Conservation (phyloP, 2,329 filamentous ascomycete species). For the Phoma sp. region DNA sequence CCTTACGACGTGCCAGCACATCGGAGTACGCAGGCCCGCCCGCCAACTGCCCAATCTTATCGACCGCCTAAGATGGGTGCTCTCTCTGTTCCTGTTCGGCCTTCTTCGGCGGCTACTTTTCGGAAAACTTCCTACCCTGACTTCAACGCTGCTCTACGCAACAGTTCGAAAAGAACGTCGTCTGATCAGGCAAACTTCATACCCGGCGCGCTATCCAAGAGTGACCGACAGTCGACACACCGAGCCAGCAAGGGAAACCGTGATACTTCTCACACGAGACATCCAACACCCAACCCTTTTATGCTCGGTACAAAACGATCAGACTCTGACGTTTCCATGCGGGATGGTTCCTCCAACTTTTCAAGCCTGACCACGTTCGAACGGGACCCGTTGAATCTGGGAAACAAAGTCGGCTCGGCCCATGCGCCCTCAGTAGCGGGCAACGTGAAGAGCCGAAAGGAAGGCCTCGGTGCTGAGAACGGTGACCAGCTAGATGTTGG, state of each 20-base stretch:
- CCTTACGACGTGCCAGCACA: neutral
- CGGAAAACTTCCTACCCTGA: slow-evolving; percentile 35
- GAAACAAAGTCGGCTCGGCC: slow-evolving; percentile 25
- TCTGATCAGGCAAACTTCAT: slow-evolving; percentile 7
- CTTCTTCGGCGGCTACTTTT: slow-evolving; percentile 33
- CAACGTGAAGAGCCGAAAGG: slow-evolving; percentile 37
- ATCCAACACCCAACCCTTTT: slow-evolving; percentile 34
- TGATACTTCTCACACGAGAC: slow-evolving; percentile 15
- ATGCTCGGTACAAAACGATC: slow-evolving; percentile 13
- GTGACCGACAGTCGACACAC: slow-evolving; percentile 6
- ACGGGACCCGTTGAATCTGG: neutral
- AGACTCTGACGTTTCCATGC: slow-evolving; percentile 32
- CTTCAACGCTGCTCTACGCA: slow-evolving; percentile 19
- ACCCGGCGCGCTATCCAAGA: slow-evolving; percentile 4
- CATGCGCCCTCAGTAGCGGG: slow-evolving; percentile 20
- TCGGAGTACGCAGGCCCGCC: slow-evolving; percentile 2
- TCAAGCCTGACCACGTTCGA: slow-evolving; percentile 23
- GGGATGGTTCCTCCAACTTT: slow-evolving; percentile 26
- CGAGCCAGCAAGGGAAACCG: slow-evolving; percentile 25
- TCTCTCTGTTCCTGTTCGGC: slow-evolving; percentile 21
- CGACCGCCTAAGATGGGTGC: slow-evolving; percentile 24
- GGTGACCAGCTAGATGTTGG: slow-evolving; percentile 8
- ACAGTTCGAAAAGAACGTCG: slow-evolving; percentile 17
- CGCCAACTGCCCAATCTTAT: slow-evolving; percentile 13
- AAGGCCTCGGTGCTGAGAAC: slow-evolving; percentile 20